These are phyloP conservation scores for Phytophthora citrophthora DNA, from an alignment of 352 stramenopile species.

Conservation along the genomic window DNA sequence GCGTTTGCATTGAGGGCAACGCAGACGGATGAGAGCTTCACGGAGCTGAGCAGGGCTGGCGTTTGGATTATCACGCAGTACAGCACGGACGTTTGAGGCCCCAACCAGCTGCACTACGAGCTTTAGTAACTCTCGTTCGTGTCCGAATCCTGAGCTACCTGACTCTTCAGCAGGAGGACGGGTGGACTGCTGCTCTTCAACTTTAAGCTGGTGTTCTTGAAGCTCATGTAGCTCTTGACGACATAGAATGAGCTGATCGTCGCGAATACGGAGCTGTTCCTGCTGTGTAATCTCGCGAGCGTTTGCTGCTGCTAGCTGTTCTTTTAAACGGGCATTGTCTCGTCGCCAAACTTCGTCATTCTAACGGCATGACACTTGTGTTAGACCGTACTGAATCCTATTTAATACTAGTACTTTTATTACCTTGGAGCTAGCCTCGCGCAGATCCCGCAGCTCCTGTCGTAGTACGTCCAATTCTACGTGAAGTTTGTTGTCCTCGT, in stretches of 20 bases:
- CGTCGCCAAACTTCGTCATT: conserved; percentile 33
- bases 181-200: conserved; percentile 10
- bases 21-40: conserved; percentile 17
- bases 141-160: conserved; percentile 23
- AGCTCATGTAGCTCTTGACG: conserved; percentile 26
- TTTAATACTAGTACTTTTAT: neutral
- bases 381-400: neutral
- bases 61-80: conserved; percentile 27
- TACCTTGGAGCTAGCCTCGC: conserved; percentile 25
- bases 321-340: conserved; percentile 30
- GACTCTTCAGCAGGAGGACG: conserved; percentile 2
- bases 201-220: conserved; percentile 18
- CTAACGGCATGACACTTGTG: conserved; percentile 6
- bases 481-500: conserved; percentile 13
- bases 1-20: conserved; percentile 17
- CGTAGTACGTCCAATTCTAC: conserved; percentile 12
- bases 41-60: conserved; percentile 21
- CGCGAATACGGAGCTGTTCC: conserved; percentile 11
- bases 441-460: conserved; percentile 24
- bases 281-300: conserved; percentile 16
- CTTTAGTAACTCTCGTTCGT: conserved; percentile 26
- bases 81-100: conserved; percentile 18
- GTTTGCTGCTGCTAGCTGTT: conserved; percentile 13
- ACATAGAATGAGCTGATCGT: conserved; percentile 18
- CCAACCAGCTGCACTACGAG: conserved; percentile 30